Percentiles rank a stretch among this genome's conserved stretches.
phyloP scores from a whole-genome alignment of 1,284 basidiomycete genomes.

The Ustilago tritici region DNA sequence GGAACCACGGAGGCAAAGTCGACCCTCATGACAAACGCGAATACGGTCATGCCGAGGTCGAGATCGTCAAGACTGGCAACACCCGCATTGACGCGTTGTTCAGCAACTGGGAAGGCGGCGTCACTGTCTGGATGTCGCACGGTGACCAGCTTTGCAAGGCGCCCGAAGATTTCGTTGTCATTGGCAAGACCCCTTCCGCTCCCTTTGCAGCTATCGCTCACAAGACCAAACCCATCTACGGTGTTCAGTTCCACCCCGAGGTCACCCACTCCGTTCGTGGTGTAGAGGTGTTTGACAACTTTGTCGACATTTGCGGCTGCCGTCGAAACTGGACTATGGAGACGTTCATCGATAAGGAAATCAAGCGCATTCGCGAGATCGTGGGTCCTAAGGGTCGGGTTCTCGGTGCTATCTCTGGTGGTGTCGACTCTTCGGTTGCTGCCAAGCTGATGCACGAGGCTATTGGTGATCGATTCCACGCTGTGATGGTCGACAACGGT shows the following conservation, averaged over 20 bases:
- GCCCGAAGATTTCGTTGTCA: slow-evolving; percentile 86
- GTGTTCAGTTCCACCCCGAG: slow-evolving; percentile 99
- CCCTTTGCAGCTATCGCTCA: slow-evolving; percentile 96
- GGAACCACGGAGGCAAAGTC: slow-evolving; percentile 87
- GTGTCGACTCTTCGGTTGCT: slow-evolving; percentile 97
- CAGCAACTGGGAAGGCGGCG: slow-evolving; percentile 82
- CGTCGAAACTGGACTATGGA: slow-evolving; percentile 95
- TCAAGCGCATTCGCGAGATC: slow-evolving; percentile 91
- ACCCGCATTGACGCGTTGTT: slow-evolving; percentile 79
- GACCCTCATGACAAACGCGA: slow-evolving; percentile 90
- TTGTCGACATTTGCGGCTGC: slow-evolving; percentile 86
- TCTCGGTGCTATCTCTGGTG: slow-evolving; percentile 96
- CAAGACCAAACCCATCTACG: slow-evolving; percentile 88
- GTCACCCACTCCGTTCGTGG: slow-evolving; percentile 94
- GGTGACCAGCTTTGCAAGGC: slow-evolving; percentile 90
- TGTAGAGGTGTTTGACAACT: slow-evolving; percentile 89
- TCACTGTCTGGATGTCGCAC: slow-evolving; percentile 99
- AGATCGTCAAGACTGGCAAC: slow-evolving; percentile 79
- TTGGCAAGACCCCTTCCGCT: slow-evolving; percentile 87
- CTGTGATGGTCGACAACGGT: slow-evolving; percentile 99
- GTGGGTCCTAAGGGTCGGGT: slow-evolving; percentile 95
- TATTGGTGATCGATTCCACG: slow-evolving; percentile 95
- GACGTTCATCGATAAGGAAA: slow-evolving; percentile 98
- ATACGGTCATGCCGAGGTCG: slow-evolving; percentile 90
- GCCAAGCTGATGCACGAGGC: slow-evolving; percentile 99